phyloP scores from a whole-genome alignment of 2,329 filamentous ascomycete species.

The Akanthomyces uredinophilus region DNA sequence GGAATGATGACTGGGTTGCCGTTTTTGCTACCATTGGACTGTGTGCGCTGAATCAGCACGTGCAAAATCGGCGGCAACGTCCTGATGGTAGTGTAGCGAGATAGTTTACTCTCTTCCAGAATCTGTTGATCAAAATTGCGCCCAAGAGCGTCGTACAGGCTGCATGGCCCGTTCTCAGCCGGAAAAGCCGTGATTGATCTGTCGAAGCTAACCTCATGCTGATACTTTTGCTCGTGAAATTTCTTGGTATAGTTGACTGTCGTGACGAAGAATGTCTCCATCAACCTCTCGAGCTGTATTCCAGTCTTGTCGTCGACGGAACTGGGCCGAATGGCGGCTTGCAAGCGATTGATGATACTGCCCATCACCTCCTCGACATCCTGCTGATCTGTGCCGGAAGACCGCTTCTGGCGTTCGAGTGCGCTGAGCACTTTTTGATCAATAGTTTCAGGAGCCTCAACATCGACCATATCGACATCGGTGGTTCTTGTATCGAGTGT shows the following conservation, averaged over 20 bases:
- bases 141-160: slow-evolving; percentile 80
- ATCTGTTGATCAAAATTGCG: slow-evolving; percentile 77
- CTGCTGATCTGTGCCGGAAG: slow-evolving; percentile 66
- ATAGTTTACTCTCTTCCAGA: slow-evolving; percentile 59
- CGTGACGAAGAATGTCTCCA: slow-evolving; percentile 62
- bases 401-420: slow-evolving; percentile 41
- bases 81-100: slow-evolving; percentile 65
- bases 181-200: slow-evolving; percentile 58
- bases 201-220: slow-evolving; percentile 51
- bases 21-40: slow-evolving; percentile 70
- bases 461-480: slow-evolving; percentile 28
- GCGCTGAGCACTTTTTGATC: slow-evolving; percentile 43
- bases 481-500: slow-evolving; percentile 5
- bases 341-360: slow-evolving; percentile 84
- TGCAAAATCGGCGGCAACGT: slow-evolving; percentile 81
- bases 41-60: slow-evolving; percentile 80
- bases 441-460: slow-evolving; percentile 32
- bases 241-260: slow-evolving; percentile 57
- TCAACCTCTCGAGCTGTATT: slow-evolving; percentile 77
- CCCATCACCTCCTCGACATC: slow-evolving; percentile 96
- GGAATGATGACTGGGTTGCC: slow-evolving; percentile 73
- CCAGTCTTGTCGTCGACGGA: slow-evolving; percentile 56
- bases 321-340: slow-evolving; percentile 76
- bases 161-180: slow-evolving; percentile 43
- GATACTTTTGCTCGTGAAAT: slow-evolving; percentile 37